A percentile compares a stretch with the other conserved stretches of the same genome.
Evolutionary conservation across 2,329 filamentous ascomycete genomes (phyloP).

Genomic region (Xylariales sp.): DNA sequence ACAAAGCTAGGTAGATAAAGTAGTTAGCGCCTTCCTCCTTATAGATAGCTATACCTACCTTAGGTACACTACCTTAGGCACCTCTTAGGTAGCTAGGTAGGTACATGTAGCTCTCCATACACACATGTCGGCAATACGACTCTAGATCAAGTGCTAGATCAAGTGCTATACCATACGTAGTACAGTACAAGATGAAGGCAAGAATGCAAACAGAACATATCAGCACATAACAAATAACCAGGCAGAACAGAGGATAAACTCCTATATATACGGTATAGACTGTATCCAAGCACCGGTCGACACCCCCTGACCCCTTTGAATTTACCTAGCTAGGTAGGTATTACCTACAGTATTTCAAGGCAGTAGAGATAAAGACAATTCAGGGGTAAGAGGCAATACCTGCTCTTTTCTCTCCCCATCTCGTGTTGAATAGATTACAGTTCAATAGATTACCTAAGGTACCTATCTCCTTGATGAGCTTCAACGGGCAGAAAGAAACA

Average conservation of each 20-base stretch:
- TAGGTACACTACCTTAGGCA: no score
- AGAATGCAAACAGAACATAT: neutral
- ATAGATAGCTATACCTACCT: no score
- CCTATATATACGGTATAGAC: no score
- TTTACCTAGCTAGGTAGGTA: no score
- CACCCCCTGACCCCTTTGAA: neutral
- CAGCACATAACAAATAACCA: neutral
- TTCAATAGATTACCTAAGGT: slow-evolving; percentile 10
- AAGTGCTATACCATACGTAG: no score
- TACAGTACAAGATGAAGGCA: neutral
- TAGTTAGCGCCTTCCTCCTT: neutral
- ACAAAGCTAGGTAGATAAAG: neutral
- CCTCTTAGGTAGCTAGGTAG: no score
- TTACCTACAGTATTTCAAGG: neutral
- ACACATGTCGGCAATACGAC: neutral
- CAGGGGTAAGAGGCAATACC: slow-evolving; percentile 14
- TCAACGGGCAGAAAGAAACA: neutral
- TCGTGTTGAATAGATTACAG: slow-evolving; percentile 12
- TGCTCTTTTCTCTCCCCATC: neutral
- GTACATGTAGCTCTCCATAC: neutral
- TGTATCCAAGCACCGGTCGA: no score
- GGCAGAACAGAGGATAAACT: neutral
- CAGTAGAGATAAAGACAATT: neutral
- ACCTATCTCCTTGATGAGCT: neutral
- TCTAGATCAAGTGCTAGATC: no score